Conservation (phyloP, 192 early-diverging fungal genomes). For the Podila minutissima region DNA sequence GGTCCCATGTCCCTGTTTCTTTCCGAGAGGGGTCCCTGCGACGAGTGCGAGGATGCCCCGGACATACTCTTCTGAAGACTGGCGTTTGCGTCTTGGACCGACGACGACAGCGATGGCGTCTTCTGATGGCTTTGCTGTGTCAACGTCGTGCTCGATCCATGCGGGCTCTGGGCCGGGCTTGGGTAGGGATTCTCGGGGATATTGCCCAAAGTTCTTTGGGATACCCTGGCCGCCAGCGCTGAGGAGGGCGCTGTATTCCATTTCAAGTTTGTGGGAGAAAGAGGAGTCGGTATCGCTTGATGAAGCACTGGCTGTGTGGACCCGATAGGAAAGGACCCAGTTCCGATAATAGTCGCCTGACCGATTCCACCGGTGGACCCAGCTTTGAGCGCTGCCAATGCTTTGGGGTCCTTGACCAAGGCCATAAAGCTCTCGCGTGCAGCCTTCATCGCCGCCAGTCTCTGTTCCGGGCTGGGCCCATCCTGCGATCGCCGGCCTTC, state of each 20-base stretch:
- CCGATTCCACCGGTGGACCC: constrained; percentile 50
- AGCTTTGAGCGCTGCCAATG: constrained; percentile 52
- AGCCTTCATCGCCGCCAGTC: constrained; percentile 41
- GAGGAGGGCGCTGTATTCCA: constrained; percentile 5
- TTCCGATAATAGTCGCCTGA: constrained; percentile 55
- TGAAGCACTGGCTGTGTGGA: constrained; percentile 47
- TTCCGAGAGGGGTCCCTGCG: constrained; percentile 19
- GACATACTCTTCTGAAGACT: constrained; percentile 42
- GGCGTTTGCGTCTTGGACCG: constrained; percentile 19
- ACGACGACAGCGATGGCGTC: not conserved
- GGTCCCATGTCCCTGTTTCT: constrained; percentile 11
- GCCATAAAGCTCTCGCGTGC: constrained; percentile 49
- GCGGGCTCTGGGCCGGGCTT: not conserved
- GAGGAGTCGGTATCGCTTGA: constrained; percentile 5
- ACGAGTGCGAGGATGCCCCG: constrained; percentile 25
- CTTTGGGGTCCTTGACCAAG: constrained; percentile 48
- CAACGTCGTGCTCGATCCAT: constrained; percentile 1
- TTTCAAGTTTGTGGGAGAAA: constrained; percentile 17
- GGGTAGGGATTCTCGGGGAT: constrained; percentile 2
- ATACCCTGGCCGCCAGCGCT: not conserved
- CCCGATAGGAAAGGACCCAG: constrained; percentile 54
- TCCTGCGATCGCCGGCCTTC: constrained; percentile 4
- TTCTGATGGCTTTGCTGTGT: not conserved
- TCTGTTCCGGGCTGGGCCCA: constrained; percentile 38
- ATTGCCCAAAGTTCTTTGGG: not conserved